Base-by-base conservation (phyloP, 805 yeast genomes). In the Pichia pseudocactophila region DNA sequence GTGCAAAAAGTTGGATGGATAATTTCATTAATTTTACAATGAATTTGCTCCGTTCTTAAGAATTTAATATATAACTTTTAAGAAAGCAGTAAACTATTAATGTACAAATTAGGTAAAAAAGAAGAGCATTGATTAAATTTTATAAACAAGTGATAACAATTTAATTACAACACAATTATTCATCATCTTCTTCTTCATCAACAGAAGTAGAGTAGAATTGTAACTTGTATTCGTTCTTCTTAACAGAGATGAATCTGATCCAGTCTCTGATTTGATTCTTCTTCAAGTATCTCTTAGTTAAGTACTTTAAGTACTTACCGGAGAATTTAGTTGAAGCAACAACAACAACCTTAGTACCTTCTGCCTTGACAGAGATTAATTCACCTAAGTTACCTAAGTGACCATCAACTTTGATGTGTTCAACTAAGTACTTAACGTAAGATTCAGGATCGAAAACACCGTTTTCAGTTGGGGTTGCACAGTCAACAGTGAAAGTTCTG, bases 211-310 rank as follows among this genome's bases (percentile, higher is more conserved):
- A 87, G 96, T 86, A 92, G 96, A 90, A 90, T 73, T 92, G 89
- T 78, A 90, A 80, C 73, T 84, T 84, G 86, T 92, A 92, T 71
- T 79, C 81, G 82, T 89, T 86, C 74, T 85, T 84, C 78, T 88
- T 83, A 66, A 83, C 81, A 56, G 97, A 85, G 58, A 90, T 96
- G 66, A 90, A 89, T 81, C 97, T 92, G 74, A 90, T 89, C 97
- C 97, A 90, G 80, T 92, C 97, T 80, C 97, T 88, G 78, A 90
- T 85, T 76, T 86, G 95, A 90, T 89, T 87, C 86, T 92, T 92
- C 95, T 90, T 94, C 75, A 92, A 86, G 92, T 86, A 92, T 80
- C 95, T 90, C 88, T 92, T 94, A 66, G 97, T 86, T 70, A 92
- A 78, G 94, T 92, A 92, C 80, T 94, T 92, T 71, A 90, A 82